A percentile compares a stretch with the other conserved stretches of the same genome.
Evolutionary conservation across 768 basidiomycete genomes (phyloP).

Genomic region (Grammothele lineata): DNA sequence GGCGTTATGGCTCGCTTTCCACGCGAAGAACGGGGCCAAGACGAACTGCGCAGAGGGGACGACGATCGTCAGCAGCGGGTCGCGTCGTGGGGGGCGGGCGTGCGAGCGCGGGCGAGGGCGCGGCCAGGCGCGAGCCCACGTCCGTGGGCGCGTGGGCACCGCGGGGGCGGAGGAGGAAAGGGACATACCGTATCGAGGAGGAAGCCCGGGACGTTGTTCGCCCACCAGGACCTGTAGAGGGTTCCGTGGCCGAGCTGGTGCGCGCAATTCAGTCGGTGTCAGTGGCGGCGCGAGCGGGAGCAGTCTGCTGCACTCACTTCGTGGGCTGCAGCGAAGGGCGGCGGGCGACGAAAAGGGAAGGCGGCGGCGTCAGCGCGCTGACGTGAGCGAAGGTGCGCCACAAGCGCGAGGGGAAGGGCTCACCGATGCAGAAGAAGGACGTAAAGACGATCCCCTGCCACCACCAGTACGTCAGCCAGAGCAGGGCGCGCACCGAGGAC

Average conservation of each 20-base stretch:
- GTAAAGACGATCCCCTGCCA: constrained; percentile 48
- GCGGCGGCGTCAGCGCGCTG: neutral
- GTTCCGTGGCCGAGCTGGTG: constrained; percentile 28
- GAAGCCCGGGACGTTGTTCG: constrained; percentile 27
- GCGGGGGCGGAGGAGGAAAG: neutral
- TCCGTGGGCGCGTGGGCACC: neutral
- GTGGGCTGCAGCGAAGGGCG: constrained; percentile 10
- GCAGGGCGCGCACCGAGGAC: constrained; percentile 24
- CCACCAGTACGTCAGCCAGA: constrained; percentile 50
- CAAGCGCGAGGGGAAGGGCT: constrained; percentile 1
- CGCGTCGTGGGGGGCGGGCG: too few relatives aligned
- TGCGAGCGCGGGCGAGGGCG: too few relatives aligned
- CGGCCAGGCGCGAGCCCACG: too few relatives aligned
- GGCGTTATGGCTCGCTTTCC: constrained; percentile 26
- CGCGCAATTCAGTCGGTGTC: neutral
- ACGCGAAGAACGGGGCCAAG: constrained; percentile 28
- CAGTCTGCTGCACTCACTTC: constrained; percentile 21
- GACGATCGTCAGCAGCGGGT: neutral
- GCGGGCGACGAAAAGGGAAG: neutral
- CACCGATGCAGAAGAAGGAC: constrained; percentile 52
- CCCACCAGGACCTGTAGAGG: constrained; percentile 19
- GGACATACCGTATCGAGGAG: constrained; percentile 24
- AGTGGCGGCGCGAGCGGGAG: neutral
- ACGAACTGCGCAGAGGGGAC: constrained; percentile 19
- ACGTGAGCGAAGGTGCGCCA: neutral